Base-by-base conservation (phyloP, 1,284 basidiomycete genomes). In the Fistulinella staudtii region DNA sequence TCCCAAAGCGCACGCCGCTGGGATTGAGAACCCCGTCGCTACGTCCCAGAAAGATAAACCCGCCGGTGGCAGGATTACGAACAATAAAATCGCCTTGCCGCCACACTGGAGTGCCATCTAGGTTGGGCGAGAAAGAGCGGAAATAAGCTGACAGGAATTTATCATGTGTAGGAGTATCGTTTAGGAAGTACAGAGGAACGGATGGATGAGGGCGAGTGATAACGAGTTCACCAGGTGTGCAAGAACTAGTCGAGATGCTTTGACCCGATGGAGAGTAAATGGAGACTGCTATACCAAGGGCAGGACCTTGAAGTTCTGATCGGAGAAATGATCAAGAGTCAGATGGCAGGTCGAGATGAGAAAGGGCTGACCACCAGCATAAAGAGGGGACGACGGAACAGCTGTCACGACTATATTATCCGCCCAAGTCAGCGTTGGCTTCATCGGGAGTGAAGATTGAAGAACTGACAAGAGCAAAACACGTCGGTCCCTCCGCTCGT, bases 401-500 rank as follows among this genome's bases (percentile, higher is more conserved):
- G 68, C 61, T 4, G 67, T 68, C 5, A 81, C 72, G 48, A 84
- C 81, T 83, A 20, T 17, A 29, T 9, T n/a, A 30, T 36, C 8
- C 29, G 39, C 28, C 11, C 4, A 31, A 23, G 36, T 49, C 14
- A 45, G 36, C n/a, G 17, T 22, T 18, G 14, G n/a, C 43, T 4
- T 23, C 10, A 18, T 10, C 15, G 24, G 7, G 8, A 7, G 15
- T n/a, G 31, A 18, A 23, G 5, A 24, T 25, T 10, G 36, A n/a
- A n/a, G 37, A 8, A 70, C 81, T 63, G 53, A 85, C 83, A 80
- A 30, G 71, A 66, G 46, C 73, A 62, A 64, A 86, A 92, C 6
- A 94, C 82, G 60, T 93, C 92, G 13, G 92, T 93, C 5, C 89
- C 89, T 21, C 87, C 91, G 11, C 88, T 89, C 1, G 82, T 75